Conservation (phyloP, 176 grass and related monocot genomes). For the Zoysia japonica region DNA sequence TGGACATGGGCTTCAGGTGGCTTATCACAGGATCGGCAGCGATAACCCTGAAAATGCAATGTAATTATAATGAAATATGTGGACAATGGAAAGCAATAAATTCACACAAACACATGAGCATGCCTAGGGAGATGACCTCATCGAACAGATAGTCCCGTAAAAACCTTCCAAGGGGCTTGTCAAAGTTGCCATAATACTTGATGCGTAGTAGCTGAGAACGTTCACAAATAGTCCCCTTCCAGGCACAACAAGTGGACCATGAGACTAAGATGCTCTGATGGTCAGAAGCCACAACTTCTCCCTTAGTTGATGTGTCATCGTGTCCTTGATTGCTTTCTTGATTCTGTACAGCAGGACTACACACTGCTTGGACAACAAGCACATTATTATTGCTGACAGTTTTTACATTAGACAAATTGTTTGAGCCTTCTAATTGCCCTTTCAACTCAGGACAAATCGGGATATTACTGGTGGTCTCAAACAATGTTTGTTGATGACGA, state of each 20-base stretch:
- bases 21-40: conserved; percentile 76
- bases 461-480: conserved; percentile 37
- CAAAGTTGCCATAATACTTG: conserved; percentile 94
- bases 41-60: conserved; percentile 61
- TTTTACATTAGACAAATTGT: conserved; percentile 37
- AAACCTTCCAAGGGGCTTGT: conserved; percentile 90
- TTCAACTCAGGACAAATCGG: conserved; percentile 41
- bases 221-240: conserved; percentile 92
- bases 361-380: conserved; percentile 43
- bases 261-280: conserved; percentile 95
- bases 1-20: conserved; percentile 97
- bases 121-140: conserved; percentile 52
- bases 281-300: conserved; percentile 76
- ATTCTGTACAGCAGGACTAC: conserved; percentile 39
- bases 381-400: conserved; percentile 21
- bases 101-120: conserved; percentile 13
- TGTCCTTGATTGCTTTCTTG: conserved; percentile 53
- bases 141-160: conserved; percentile 86
- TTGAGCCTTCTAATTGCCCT: conserved; percentile 42
- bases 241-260: conserved; percentile 83
- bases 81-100: conserved; percentile 18
- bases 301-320: conserved; percentile 58
- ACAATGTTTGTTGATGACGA: conserved; percentile 27
- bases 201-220: conserved; percentile 90
- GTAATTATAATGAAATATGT: conserved; percentile 31